Conservation (phyloP, 192 early-diverging fungal species). For the Backusella parvicylindrica region DNA sequence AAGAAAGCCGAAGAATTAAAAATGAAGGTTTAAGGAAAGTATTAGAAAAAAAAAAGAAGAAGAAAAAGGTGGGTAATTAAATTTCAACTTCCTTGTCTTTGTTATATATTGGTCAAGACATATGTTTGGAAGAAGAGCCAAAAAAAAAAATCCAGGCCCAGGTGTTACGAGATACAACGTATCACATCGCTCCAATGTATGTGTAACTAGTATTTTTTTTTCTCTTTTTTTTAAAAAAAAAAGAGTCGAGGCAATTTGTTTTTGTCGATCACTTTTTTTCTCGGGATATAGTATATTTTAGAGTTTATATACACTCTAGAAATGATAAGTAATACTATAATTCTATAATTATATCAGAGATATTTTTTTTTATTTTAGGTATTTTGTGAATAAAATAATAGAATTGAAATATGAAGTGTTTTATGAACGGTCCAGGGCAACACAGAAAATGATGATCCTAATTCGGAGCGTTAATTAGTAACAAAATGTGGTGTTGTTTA, state of each 20-base stretch:
- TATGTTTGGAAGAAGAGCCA: not conserved
- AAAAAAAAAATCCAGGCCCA: not conserved
- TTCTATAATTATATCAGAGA: too few relatives aligned
- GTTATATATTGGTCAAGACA: not conserved
- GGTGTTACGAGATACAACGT: not conserved
- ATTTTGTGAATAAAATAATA: not conserved
- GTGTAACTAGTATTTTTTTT: not conserved
- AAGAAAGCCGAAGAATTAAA: not conserved
- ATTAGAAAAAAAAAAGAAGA: not conserved
- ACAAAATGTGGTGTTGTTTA: not conserved
- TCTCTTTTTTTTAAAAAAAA: too few relatives aligned
- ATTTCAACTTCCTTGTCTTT: not conserved
- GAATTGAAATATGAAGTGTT: not conserved
- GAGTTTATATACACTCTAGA: not conserved
- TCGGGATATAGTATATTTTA: not conserved
- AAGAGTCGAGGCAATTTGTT: not conserved
- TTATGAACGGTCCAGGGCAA: not conserved
- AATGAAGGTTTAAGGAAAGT: not conserved
- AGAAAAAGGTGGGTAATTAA: not conserved
- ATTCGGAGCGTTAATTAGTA: not conserved
- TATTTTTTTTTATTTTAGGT: too few relatives aligned
- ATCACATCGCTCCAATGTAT: not conserved
- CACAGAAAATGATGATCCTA: not conserved
- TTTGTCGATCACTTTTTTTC: not conserved
- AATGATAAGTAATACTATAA: not conserved